Conservation (phyloP, 257 asterid species). For the Nicotiana noctiflora region DNA sequence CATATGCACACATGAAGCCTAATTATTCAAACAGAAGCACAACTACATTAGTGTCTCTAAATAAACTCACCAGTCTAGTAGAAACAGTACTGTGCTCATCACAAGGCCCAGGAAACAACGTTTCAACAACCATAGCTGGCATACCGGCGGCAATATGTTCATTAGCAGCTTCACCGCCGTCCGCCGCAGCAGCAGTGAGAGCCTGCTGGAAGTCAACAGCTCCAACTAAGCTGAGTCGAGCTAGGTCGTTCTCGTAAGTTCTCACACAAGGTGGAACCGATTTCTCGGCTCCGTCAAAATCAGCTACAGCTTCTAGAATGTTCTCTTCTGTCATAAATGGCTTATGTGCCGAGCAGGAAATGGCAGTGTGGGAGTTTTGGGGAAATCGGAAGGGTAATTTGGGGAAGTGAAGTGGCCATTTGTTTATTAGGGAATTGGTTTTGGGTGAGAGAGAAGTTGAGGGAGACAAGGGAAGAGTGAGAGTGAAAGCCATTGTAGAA, state of each 20-base stretch:
- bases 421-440: conserved; percentile 13
- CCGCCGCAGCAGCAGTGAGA: conserved; percentile 87
- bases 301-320: conserved; percentile 46
- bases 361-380: conserved; percentile 10
- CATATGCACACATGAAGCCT: neutral
- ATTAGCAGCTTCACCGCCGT: conserved; percentile 74
- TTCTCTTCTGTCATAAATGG: conserved; percentile 42
- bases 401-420: conserved; percentile 13
- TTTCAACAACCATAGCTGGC: conserved; percentile 74
- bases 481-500: conserved; percentile 42
- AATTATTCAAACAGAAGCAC: neutral
- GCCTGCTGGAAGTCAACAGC: conserved; percentile 77
- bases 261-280: conserved; percentile 49
- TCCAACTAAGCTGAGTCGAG: conserved; percentile 68
- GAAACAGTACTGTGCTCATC: conserved; percentile 60
- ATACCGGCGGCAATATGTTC: conserved; percentile 55
- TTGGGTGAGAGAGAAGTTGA: conserved; percentile 11
- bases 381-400: conserved; percentile 15
- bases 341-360: conserved; percentile 26
- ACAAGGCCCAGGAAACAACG: conserved; percentile 56
- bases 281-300: conserved; percentile 29
- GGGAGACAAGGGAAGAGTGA: conserved; percentile 20
- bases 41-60: neutral
- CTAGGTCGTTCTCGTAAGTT: conserved; percentile 67
- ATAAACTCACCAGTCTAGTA: conserved; percentile 63